Conservation (phyloP, 768 basidiomycete genomes). For the Auriscalpium orientale region DNA sequence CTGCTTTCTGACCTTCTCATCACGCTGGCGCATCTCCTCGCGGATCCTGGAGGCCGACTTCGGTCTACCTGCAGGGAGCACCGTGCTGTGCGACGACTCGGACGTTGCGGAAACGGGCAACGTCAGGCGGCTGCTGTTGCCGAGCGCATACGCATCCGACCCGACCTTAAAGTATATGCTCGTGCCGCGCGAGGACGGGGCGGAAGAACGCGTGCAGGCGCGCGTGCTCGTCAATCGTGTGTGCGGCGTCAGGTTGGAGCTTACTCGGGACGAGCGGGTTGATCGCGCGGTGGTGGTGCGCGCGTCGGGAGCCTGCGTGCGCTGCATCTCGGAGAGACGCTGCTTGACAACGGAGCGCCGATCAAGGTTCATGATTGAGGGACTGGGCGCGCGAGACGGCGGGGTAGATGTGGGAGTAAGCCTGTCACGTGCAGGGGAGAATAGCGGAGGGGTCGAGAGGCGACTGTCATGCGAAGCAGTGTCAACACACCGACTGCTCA, state of each 20-base stretch:
- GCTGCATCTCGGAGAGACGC: slow-evolving; percentile 55
- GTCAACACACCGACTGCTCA: not conserved
- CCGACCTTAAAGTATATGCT: not conserved
- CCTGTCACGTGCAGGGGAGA: slow-evolving; percentile 4
- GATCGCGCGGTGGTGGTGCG: no score
- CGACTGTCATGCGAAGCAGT: not conserved
- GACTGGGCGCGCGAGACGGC: slow-evolving; percentile 34
- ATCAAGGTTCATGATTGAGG: slow-evolving; percentile 56
- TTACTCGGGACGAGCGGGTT: no score
- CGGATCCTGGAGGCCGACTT: slow-evolving; percentile 15
- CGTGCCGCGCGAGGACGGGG: not conserved
- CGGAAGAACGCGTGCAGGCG: not conserved
- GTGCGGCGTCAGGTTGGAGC: not conserved
- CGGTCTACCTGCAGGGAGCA: not conserved
- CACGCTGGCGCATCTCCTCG: slow-evolving; percentile 11
- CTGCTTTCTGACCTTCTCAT: not conserved
- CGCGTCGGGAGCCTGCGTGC: not conserved
- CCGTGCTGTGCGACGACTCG: not conserved
- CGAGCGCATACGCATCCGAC: not conserved
- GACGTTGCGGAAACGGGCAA: slow-evolving; percentile 10
- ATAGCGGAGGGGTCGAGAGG: slow-evolving; percentile 11
- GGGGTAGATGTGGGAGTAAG: slow-evolving; percentile 17
- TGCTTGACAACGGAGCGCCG: slow-evolving; percentile 58
- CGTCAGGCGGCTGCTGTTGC: not conserved
- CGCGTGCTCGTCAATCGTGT: not conserved